Evolutionary conservation across 139 green algal species (phyloP).

Genomic region (Helicosporidium sp.): DNA sequence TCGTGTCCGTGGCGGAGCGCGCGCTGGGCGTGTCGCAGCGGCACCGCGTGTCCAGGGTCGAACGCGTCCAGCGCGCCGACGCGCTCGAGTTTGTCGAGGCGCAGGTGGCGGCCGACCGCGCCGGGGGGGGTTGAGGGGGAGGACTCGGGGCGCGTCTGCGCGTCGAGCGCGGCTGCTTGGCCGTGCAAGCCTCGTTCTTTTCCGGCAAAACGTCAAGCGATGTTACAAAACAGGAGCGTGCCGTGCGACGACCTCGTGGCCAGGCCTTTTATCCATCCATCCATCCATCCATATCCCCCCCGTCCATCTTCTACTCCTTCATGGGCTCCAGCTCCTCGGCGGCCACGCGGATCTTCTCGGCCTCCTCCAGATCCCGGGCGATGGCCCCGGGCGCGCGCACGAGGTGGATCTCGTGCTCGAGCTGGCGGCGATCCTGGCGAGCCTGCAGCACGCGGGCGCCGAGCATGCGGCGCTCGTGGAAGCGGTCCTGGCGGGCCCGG

Average conservation of each 20-base stretch:
- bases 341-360: slow-evolving; percentile 17
- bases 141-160: no score
- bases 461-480: slow-evolving; percentile 71
- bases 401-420: slow-evolving; percentile 81
- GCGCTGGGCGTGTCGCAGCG: slow-evolving; percentile 76
- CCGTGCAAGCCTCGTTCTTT: no score
- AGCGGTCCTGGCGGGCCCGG: slow-evolving; percentile 58
- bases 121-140: no score
- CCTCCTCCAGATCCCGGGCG: slow-evolving; percentile 9
- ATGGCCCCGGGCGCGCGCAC: slow-evolving; percentile 40
- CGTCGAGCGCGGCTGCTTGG: no score
- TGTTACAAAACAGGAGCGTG: no score
- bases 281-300: neutral
- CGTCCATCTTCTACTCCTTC: slow-evolving; percentile 3
- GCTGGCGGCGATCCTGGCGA: slow-evolving; percentile 37
- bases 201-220: no score
- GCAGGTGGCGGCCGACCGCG: no score
- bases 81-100: slow-evolving; percentile 57
- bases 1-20: slow-evolving; percentile 56
- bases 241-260: no score
- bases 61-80: slow-evolving; percentile 36
- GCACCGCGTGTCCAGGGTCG: slow-evolving; percentile 54
- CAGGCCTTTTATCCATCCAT: no score
- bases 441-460: slow-evolving; percentile 33
- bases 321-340: slow-evolving; percentile 1